phyloP scores from a whole-genome alignment of 1,284 basidiomycete genomes.

The Butyriboletus regius region DNA sequence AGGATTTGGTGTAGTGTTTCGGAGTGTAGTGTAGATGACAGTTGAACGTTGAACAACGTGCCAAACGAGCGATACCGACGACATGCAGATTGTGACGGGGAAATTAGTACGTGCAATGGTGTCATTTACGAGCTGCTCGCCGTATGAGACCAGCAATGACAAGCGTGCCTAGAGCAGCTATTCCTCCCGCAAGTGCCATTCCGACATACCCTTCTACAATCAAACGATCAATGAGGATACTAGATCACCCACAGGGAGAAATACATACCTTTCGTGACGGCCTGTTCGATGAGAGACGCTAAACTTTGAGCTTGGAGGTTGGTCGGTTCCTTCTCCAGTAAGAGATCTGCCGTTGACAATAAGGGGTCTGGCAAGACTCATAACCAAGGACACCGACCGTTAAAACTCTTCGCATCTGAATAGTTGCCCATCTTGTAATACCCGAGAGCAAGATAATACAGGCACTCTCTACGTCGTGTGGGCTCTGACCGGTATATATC shows the following conservation, averaged over 20 bases:
- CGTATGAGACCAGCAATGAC: conserved; percentile 77
- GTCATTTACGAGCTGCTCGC: conserved; percentile 70
- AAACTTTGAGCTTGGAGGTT: conserved; percentile 92
- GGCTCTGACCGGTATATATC: conserved; percentile 92
- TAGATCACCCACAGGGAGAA: background rate
- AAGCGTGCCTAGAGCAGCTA: conserved; percentile 78
- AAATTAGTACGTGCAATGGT: conserved; percentile 9
- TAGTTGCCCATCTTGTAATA: conserved; percentile 97
- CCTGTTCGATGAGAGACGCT: conserved; percentile 76
- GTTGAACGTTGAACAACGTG: conserved; percentile 5
- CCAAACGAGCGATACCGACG: conserved; percentile 12
- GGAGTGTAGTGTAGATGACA: conserved; percentile 8
- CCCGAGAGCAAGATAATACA: conserved; percentile 94
- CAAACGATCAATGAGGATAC: conserved; percentile 3
- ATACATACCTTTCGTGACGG: conserved; percentile 68
- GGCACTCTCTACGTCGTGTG: conserved; percentile 81
- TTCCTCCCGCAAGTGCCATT: conserved; percentile 88
- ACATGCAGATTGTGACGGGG: conserved; percentile 10
- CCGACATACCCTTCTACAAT: conserved; percentile 81
- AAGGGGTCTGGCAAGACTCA: background rate
- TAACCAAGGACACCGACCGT: conserved; percentile 52
- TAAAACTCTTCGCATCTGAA: conserved; percentile 87
- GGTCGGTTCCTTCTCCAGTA: conserved; percentile 87
- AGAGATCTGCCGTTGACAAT: conserved; percentile 50
- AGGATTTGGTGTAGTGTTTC: conserved; percentile 10